Conservation (phyloP, 805 yeast genomes). For the Ogataea trehalophila region DNA sequence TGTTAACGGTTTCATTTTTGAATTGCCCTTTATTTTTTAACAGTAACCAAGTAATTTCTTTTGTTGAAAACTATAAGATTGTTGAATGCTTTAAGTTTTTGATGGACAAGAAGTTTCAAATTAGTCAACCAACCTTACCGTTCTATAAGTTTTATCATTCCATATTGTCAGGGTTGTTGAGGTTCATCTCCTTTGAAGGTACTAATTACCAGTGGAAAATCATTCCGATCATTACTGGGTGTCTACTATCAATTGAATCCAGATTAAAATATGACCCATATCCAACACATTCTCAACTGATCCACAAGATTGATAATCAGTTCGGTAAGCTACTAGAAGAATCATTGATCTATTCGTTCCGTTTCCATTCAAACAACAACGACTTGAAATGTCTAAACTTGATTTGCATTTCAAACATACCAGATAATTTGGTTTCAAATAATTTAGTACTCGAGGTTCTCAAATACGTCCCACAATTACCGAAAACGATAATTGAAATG, state of each 20-base stretch:
- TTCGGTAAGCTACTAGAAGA: constrained; percentile 10
- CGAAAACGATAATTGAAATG: constrained; percentile 12
- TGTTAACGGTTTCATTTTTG: constrained; percentile 41
- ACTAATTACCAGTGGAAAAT: constrained; percentile 37
- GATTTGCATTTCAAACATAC: constrained; percentile 14
- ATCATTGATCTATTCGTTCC: constrained; percentile 5
- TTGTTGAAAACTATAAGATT: constrained; percentile 33
- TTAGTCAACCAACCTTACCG: constrained; percentile 45
- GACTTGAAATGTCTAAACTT: constrained; percentile 12
- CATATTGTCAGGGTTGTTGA: constrained; percentile 31
- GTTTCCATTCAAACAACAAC: constrained; percentile 4
- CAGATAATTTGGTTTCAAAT: constrained; percentile 8
- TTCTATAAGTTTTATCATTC: constrained; percentile 39
- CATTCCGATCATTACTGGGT: constrained; percentile 44
- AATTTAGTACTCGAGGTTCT: constrained; percentile 5
- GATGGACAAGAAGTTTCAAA: constrained; percentile 39
- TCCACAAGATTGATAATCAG: constrained; percentile 17
- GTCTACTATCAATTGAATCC: constrained; percentile 32
- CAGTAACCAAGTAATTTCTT: constrained; percentile 18
- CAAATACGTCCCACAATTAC: constrained; percentile 12
- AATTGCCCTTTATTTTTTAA: constrained; percentile 36
- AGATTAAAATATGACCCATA: constrained; percentile 20
- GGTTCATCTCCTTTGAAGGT: constrained; percentile 20
- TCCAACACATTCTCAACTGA: constrained; percentile 23
- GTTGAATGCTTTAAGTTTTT: constrained; percentile 46